Percentiles rank a stretch among this genome's conserved stretches.
Evolutionary conservation across 345 rosid genomes (phyloP).

Genomic region (Pelargonium nanum): DNA sequence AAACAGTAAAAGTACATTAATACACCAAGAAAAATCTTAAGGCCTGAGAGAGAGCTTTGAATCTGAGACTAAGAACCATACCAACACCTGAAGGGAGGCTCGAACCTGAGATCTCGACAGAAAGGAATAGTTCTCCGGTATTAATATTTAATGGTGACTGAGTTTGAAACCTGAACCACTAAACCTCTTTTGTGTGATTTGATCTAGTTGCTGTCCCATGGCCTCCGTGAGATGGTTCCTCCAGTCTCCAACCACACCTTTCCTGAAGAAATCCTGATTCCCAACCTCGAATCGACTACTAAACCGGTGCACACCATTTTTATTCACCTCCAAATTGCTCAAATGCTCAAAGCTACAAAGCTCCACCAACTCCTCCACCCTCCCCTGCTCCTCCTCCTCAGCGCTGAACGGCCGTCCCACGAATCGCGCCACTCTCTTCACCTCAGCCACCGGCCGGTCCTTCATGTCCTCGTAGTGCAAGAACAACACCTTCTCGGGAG

Average conservation of each 20-base stretch:
- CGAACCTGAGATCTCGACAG: too few species aligned
- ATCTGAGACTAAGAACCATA: too few species aligned
- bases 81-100: too few species aligned
- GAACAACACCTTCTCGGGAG: conserved; percentile 18
- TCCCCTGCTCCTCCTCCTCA: conserved; percentile 10
- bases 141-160: too few species aligned
- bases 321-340: conserved; percentile 18
- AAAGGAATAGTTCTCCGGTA: too few species aligned
- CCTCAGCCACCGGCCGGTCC: conserved; percentile 3
- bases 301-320: conserved; percentile 9
- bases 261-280: conserved; percentile 12
- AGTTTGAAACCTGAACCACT: too few species aligned
- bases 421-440: conserved; percentile 21
- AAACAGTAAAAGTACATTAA: too few species aligned
- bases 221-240: conserved; percentile 13
- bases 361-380: conserved; percentile 10
- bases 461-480: conserved; percentile 24
- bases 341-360: conserved; percentile 18
- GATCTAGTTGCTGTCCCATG: conserved; percentile 21
- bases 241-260: conserved; percentile 19
- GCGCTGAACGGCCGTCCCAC: conserved; percentile 16
- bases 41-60: too few species aligned
- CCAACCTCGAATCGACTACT: conserved; percentile 4
- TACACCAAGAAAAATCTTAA: too few species aligned
- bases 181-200: conserved; percentile 13